Evolutionary conservation across 108 stramenopile species (phyloP).

Genomic region (Cyclotella distinguenda): DNA sequence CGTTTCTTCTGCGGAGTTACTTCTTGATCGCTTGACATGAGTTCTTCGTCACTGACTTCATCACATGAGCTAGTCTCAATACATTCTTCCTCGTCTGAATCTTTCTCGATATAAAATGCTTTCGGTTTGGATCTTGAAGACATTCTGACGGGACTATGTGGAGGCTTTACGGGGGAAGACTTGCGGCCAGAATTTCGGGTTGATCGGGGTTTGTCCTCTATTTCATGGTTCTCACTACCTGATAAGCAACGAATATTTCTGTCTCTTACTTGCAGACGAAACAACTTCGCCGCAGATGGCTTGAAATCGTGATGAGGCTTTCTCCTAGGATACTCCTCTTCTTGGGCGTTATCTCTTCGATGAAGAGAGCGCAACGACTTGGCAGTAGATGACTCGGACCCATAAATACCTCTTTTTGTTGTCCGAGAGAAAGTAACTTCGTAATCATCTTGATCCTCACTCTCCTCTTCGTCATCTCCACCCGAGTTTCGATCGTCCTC

Average conservation of each 20-base stretch:
- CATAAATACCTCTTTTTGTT: too few relatives aligned
- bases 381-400: too few relatives aligned
- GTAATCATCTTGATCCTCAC: too few relatives aligned
- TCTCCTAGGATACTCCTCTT: too few relatives aligned
- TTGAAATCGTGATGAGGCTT: too few relatives aligned
- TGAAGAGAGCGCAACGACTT: too few relatives aligned
- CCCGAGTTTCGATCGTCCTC: too few relatives aligned
- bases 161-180: not conserved
- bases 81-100: not conserved
- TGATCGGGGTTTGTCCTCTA: not conserved
- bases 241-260: not conserved
- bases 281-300: too few relatives aligned
- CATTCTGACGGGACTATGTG: not conserved
- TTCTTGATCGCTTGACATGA: constrained; percentile 12
- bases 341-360: too few relatives aligned
- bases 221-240: not conserved
- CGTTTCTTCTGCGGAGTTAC: constrained; percentile 11
- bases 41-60: constrained; percentile 18
- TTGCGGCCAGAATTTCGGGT: not conserved
- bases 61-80: not conserved
- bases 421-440: too few relatives aligned
- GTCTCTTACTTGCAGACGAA: not conserved
- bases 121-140: constrained; percentile 20
- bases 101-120: constrained; percentile 23
- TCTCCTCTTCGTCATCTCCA: too few relatives aligned